phyloP scores from a whole-genome alignment of 768 basidiomycete genomes.

The Psilocybe cubensis region DNA sequence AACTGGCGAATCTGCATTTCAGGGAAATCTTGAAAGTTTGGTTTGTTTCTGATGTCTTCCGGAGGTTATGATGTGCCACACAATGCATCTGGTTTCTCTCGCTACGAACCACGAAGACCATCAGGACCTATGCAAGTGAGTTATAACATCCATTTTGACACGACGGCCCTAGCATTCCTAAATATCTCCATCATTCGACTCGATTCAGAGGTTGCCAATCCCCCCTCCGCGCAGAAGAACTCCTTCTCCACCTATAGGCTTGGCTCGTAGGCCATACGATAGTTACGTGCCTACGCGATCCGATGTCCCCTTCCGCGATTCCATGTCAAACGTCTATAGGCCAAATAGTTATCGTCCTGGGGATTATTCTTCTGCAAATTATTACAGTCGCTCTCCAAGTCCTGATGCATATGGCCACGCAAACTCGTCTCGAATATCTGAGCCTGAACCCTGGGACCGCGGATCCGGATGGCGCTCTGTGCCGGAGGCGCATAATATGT shows the following conservation, averaged over 20 bases:
- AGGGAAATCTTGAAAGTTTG: slow-evolving; percentile 11
- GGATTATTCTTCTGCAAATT: slow-evolving; percentile 28
- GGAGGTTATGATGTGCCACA: slow-evolving; percentile 42
- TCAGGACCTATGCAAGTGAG: slow-evolving; percentile 30
- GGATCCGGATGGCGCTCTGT: slow-evolving; percentile 42
- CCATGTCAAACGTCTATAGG: slow-evolving; percentile 45
- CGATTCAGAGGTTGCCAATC: slow-evolving; percentile 34
- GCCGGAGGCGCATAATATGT: slow-evolving; percentile 29
- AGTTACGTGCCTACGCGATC: slow-evolving; percentile 50
- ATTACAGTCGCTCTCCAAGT: slow-evolving; percentile 52
- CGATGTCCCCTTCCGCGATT: slow-evolving; percentile 39
- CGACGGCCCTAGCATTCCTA: slow-evolving; percentile 2
- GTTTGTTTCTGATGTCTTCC: slow-evolving; percentile 39
- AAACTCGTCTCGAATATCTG: slow-evolving; percentile 35
- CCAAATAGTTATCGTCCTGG: slow-evolving; percentile 44
- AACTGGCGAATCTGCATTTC: neutral
- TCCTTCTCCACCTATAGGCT: slow-evolving; percentile 45
- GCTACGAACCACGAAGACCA: slow-evolving; percentile 36
- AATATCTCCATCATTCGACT: slow-evolving; percentile 11
- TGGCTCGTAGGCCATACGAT: slow-evolving; percentile 53
- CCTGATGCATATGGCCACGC: slow-evolving; percentile 50
- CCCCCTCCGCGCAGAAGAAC: slow-evolving; percentile 45
- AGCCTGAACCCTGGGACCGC: slow-evolving; percentile 53
- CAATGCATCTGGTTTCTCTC: slow-evolving; percentile 32
- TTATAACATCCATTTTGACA: slow-evolving; percentile 43